These are phyloP conservation scores for Pichia norvegensis DNA, from an alignment of 1,139 yeast species.

Conservation along the genomic window DNA sequence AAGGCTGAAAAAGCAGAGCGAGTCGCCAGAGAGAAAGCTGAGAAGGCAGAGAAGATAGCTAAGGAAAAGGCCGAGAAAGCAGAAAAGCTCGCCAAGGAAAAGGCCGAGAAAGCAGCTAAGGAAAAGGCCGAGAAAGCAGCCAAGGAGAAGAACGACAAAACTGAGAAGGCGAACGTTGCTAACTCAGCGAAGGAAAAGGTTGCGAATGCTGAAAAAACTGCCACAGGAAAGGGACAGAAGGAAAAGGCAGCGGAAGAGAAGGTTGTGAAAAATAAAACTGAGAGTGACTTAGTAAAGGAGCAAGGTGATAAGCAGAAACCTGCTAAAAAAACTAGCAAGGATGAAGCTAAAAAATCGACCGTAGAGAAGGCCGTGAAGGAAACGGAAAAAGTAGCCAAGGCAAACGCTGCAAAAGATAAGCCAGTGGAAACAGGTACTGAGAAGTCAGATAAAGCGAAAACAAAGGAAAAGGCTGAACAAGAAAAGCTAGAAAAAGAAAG, in stretches of 20 bases:
- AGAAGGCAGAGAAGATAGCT: background rate
- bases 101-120: background rate
- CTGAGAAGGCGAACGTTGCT: background rate
- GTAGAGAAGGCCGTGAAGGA: conserved; percentile 1
- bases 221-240: too few species aligned
- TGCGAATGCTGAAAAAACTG: conserved; percentile 9
- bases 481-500: conserved; percentile 2
- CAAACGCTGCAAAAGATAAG: conserved; percentile 4
- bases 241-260: background rate
- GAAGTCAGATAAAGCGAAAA: conserved; percentile 1
- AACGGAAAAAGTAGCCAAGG: conserved; percentile 4
- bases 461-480: conserved; percentile 4
- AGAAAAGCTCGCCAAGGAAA: background rate
- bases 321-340: conserved; percentile 17
- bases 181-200: conserved; percentile 1
- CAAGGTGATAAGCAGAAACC: conserved; percentile 1
- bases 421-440: conserved; percentile 2
- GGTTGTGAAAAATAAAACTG: background rate
- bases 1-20: conserved; percentile 1
- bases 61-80: conserved; percentile 12
- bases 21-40: conserved; percentile 1
- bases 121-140: background rate
- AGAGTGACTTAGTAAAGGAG: background rate
- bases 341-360: too few species aligned
- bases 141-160: background rate